Evolutionary conservation across 768 basidiomycete genomes (phyloP), one percentile per base, ranked within the genome.

Genomic region (Rhodosporidiobolus sp.): DNA sequence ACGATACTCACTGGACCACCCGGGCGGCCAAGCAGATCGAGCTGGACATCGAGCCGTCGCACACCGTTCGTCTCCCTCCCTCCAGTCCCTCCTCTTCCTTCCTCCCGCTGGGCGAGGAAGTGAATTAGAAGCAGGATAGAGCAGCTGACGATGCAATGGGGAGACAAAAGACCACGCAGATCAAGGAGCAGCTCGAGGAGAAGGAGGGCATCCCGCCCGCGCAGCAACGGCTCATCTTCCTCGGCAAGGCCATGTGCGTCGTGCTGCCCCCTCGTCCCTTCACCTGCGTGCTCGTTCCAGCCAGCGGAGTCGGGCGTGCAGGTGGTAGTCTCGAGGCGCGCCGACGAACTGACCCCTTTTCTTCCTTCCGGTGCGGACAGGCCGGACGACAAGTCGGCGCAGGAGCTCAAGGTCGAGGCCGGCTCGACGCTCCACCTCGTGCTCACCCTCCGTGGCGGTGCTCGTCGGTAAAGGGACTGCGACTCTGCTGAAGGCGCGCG

Each of bases 161-260:
- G 26, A 4, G 9, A 24, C 22, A 6, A 26, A 80, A 98, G 95
- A 91, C 96, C 79, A 85, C 87, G 57, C 87, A 91, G 77, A 93
- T 98, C 83, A 98, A 98, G 84, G 94, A 95, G 86, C 91, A 91
- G 81, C 92, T 97, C 16, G 95, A 98, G 81, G 94, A 97, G 84
- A 94, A 97, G 83, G 94, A 93, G 11, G 95, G 95, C 75, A 95
- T 98, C 53, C 95, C 95, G 32, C 95, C 95, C 72, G 91, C 85
- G 54, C 95, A 98, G 82, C 95, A 98, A 81, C 88, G 95, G 69
- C 82, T 98, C 79, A 98, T 98, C 80, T 96, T 89, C 81, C 82
- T 87, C 79, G 95, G 95, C 46, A 88, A 94, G 79, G 94, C 96
- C 80, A 89, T 97, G 95, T 97, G 70, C 65, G 81, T 82, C 56